Evolutionary conservation across 2,329 filamentous ascomycete genomes (phyloP).

Genomic region (Ceratocystis ficicola): DNA sequence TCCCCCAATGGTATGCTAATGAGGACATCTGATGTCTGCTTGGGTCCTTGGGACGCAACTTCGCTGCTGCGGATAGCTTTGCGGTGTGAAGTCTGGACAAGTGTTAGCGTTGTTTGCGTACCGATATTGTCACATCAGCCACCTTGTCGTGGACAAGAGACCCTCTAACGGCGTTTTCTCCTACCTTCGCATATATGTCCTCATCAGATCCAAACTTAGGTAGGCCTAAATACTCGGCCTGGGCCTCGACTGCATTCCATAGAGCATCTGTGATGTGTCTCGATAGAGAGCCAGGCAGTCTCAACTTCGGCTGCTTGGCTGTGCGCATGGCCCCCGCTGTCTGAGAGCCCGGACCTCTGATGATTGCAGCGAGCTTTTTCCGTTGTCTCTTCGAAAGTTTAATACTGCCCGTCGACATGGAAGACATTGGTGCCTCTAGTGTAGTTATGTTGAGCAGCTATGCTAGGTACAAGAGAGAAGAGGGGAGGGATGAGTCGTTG

Average conservation of each 20-base stretch:
- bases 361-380: background rate
- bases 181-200: no score
- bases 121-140: background rate
- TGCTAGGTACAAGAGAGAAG: no score
- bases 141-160: background rate
- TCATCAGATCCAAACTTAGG: background rate
- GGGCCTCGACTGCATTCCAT: background rate
- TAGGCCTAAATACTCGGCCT: background rate
- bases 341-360: background rate
- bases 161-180: background rate
- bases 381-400: constrained; percentile 1
- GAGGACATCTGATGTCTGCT: background rate
- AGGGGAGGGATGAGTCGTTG: no score
- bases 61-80: background rate
- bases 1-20: constrained; percentile 9
- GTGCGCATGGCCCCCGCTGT: background rate
- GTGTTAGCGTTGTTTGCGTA: background rate
- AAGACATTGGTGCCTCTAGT: background rate
- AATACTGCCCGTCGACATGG: background rate
- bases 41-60: background rate
- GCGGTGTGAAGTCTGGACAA: background rate
- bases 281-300: background rate
- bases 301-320: background rate
- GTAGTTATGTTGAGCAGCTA: background rate
- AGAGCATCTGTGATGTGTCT: background rate